These are phyloP conservation scores for Quercus rubra DNA, from an alignment of 306 rosid genomes.

Conservation along the genomic window DNA sequence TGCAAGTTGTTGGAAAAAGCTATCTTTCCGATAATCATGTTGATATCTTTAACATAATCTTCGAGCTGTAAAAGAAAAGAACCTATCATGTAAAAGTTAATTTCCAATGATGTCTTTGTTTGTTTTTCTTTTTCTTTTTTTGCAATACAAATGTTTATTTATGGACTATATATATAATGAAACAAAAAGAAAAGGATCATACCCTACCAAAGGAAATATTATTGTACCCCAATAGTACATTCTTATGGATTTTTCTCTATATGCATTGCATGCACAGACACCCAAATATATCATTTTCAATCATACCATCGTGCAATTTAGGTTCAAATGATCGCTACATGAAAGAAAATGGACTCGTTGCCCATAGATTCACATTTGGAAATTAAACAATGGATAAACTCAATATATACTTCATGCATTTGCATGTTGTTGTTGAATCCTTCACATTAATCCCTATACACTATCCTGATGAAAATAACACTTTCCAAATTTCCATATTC, in stretches of 20 bases:
- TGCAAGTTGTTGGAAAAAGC: too few relatives aligned
- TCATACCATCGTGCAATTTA: not conserved
- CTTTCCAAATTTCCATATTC: not conserved
- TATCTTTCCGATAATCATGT: too few relatives aligned
- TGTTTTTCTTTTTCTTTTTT: too few relatives aligned
- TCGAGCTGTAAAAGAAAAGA: too few relatives aligned
- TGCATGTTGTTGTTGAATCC: slow-evolving; percentile 18
- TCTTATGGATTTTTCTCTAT: slow-evolving; percentile 7
- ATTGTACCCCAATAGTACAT: slow-evolving; percentile 6
- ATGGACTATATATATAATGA: too few relatives aligned
- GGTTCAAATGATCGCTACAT: slow-evolving; percentile 7
- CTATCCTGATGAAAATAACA: not conserved
- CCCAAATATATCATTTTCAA: not conserved
- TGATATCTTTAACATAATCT: too few relatives aligned
- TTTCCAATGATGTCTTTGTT: too few relatives aligned
- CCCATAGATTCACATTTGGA: not conserved
- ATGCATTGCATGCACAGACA: too few relatives aligned
- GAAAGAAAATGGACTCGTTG: not conserved
- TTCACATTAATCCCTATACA: slow-evolving; percentile 2
- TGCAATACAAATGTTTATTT: too few relatives aligned
- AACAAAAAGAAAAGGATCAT: not conserved
- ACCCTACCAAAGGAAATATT: not conserved
- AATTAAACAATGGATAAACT: not conserved
- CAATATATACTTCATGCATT: not conserved
- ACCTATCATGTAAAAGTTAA: too few relatives aligned